phyloP scores from a whole-genome alignment of 1,284 basidiomycete species.

The Trichosporon coremiiforme region DNA sequence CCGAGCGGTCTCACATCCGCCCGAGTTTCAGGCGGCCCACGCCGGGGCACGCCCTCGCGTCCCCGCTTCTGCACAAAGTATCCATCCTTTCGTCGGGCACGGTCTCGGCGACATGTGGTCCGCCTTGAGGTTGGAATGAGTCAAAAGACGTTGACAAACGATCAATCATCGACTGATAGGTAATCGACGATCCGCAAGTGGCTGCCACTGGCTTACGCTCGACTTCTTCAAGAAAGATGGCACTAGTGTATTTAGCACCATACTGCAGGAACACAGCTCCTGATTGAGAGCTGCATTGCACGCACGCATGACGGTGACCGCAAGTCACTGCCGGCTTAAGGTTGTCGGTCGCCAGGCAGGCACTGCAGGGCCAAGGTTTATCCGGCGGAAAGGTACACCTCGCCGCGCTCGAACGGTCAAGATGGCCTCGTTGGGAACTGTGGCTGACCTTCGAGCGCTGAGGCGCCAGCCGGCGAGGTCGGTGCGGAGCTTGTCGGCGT shows the following conservation, averaged over 20 bases:
- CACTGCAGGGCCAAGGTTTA: background rate
- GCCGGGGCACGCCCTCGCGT: background rate
- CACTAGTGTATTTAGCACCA: too few species aligned
- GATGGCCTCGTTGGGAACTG: background rate
- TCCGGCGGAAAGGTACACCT: background rate
- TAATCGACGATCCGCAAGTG: too few species aligned
- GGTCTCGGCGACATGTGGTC: background rate
- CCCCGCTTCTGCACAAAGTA: background rate
- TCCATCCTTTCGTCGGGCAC: background rate
- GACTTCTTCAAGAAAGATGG: too few species aligned
- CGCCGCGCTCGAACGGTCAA: background rate
- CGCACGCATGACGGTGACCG: too few species aligned
- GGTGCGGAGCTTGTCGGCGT: too few species aligned
- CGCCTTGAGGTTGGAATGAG: background rate
- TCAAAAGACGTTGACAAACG: background rate
- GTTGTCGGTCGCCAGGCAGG: conserved; percentile 1
- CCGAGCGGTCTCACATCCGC: background rate
- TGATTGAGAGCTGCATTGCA: too few species aligned
- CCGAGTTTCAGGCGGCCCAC: background rate
- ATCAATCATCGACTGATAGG: background rate
- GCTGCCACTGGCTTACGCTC: too few species aligned
- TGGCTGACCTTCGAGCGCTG: background rate
- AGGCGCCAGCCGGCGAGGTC: too few species aligned
- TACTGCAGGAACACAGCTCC: too few species aligned
- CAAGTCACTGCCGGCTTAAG: conserved; percentile 2